Evolutionary conservation across 768 basidiomycete species (phyloP), one percentile per base, ranked within the genome.

Genomic region (Naematelia encephala): DNA sequence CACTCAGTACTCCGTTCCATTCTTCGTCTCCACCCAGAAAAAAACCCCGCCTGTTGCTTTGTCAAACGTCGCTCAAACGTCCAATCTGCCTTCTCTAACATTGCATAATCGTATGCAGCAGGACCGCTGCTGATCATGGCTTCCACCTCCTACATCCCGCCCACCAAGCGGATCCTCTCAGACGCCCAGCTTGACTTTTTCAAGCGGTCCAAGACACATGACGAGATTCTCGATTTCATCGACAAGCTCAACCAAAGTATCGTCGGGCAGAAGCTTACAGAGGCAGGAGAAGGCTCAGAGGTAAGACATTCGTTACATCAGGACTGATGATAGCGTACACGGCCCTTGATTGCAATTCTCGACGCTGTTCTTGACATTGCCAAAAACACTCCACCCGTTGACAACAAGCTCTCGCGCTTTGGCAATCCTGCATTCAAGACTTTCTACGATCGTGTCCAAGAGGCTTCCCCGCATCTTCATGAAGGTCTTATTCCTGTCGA

Each of bases 341-440:
- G 74, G 34, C 81, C 84, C 12, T 79, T 94, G 11, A 73, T 96
- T 10, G 68, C 70, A 0, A 75, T 92, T 1, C 81, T 98, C 1
- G 83, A 87, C 27, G 74, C 77, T 12, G 83, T 98, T 1, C 86
- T 89, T 68, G 73, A 79, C 16, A 79, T 88, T 12, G 89, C 85
- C 8, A 80, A 81, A 16, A 82, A 80, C 2, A 91, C 85, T 0
- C 96, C 94, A 0, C 86, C 93, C 0, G 85, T 93, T 16, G 87
- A 92, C 64, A 98, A 96, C 74, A 75, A 86, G 51, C 86, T 86
- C 2, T 97, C 93, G 42, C 82, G 94, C 27, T 99, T 99, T 70
- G 94, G 96, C 1, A 99, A 99, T 77, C 96, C 96, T 3, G 96
- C 96, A 0, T 99, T 99, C 78, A 81, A 88, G 67, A 84, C 84